Evolutionary conservation across 78 protist species (phyloP), one percentile per base, ranked within the genome.

Genomic region (Chrysochromulina tobinii): DNA sequence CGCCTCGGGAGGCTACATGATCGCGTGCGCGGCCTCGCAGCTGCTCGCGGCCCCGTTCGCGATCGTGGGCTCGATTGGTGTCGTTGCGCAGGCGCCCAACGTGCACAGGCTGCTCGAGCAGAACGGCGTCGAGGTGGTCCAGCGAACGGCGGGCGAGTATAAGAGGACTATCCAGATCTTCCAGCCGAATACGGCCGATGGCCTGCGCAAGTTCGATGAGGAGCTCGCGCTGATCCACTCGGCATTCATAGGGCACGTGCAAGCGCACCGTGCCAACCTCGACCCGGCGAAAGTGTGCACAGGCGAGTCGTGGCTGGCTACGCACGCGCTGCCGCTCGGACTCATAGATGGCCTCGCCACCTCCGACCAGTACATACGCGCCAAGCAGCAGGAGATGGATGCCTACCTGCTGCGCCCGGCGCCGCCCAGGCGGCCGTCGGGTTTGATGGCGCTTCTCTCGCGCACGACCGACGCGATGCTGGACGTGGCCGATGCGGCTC

Each of bases 241-340:
- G 23, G 86, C 86, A 2, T 79, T 79, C 61, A 79, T 23, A 50
- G 6, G 27, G 66, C 86, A 79, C 86, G 61, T 79, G 23, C 6
- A 25, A 5, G 2, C 8, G 27, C 0, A 21, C 61, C 57, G 86
- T 0, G n/a, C 86, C 18, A 0, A 0, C 53, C 66, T 79, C 53
- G 86, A 79, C 86, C 1, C 23, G 3, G 86, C 14, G 0, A 18
- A 17, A 18, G 86, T 79, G 18, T 21, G 51, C 51, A 79, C 86
- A 23, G 86, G 86, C 25, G 86, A 79, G 61, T 2, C 86, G 27
- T 79, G 86, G 86, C 61, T 79, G n/a, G 86, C 86, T 7, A 3
- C 15, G 14, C 61, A 54, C 27, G 86, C 86, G 11, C 61, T 1
- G 25, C 12, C 5, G 53, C 61, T 2, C 27, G 50, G 61, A 1